phyloP scores from a whole-genome alignment of 768 basidiomycete species.

The Amanita fuliginea region DNA sequence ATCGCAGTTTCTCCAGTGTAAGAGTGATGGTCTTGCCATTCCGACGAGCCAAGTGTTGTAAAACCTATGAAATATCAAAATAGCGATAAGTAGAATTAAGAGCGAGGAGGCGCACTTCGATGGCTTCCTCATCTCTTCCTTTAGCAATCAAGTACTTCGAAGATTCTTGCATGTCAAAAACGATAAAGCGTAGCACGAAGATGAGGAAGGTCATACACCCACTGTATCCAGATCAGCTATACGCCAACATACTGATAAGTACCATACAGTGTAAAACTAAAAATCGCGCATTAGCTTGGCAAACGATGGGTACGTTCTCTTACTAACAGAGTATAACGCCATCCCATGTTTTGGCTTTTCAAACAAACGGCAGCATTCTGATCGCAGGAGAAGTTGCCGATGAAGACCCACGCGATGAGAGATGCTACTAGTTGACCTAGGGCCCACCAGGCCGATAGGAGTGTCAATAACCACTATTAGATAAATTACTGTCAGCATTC shows the following conservation, averaged over 20 bases:
- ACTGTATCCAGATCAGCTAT: conserved; percentile 14
- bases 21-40: conserved; percentile 36
- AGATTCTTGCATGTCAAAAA: conserved; percentile 51
- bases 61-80: conserved; percentile 20
- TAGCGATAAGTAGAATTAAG: background rate
- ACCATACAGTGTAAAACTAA: conserved; percentile 31
- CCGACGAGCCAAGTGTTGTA: conserved; percentile 34
- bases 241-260: background rate
- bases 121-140: conserved; percentile 45
- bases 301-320: background rate
- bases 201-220: conserved; percentile 38
- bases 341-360: conserved; percentile 44
- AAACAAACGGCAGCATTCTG: conserved; percentile 28
- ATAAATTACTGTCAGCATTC: background rate
- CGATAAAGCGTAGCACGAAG: conserved; percentile 42
- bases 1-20: conserved; percentile 31
- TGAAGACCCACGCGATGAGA: conserved; percentile 43
- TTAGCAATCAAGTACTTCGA: conserved; percentile 50
- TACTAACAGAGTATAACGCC: conserved; percentile 43
- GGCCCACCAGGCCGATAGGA: conserved; percentile 46
- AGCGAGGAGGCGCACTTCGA: conserved; percentile 22
- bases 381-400: conserved; percentile 42
- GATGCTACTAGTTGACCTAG: conserved; percentile 39
- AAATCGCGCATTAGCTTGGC: background rate
- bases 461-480: conserved; percentile 38